Percentiles rank a stretch among this genome's conserved stretches.
phyloP scores from a whole-genome alignment of 2,329 filamentous ascomycete genomes.

The Thelonectria discophora region DNA sequence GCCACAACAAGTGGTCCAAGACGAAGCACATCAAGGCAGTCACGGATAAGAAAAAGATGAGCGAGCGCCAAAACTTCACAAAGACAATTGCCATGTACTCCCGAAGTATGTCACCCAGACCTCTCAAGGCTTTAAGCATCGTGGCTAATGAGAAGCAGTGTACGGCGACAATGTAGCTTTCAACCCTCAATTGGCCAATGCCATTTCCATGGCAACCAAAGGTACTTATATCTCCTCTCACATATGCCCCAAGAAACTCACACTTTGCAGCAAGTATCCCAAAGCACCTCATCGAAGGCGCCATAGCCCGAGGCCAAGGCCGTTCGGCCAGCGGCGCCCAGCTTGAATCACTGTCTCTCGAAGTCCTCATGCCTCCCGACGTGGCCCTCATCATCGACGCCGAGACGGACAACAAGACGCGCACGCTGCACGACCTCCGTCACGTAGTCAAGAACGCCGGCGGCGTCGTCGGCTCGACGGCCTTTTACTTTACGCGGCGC shows the following conservation, averaged over 20 bases:
- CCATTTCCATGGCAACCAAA: slow-evolving; percentile 82
- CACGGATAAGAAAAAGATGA: slow-evolving; percentile 81
- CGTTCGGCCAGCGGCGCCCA: slow-evolving; percentile 76
- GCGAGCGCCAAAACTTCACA: slow-evolving; percentile 71
- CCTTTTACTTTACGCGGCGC: slow-evolving; percentile 85
- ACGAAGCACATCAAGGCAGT: slow-evolving; percentile 95
- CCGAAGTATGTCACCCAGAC: slow-evolving; percentile 64
- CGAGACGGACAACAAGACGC: slow-evolving; percentile 82
- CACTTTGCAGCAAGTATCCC: slow-evolving; percentile 71
- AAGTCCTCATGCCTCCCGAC: slow-evolving; percentile 80
- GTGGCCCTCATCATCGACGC: slow-evolving; percentile 85
- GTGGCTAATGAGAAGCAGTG: slow-evolving; percentile 59
- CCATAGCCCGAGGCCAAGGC: slow-evolving; percentile 89
- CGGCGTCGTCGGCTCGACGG: slow-evolving; percentile 76
- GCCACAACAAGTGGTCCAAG: slow-evolving; percentile 95
- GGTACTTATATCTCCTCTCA: slow-evolving; percentile 49
- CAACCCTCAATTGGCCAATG: slow-evolving; percentile 79
- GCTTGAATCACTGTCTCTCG: slow-evolving; percentile 81
- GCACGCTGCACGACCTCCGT: slow-evolving; percentile 78
- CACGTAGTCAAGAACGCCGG: slow-evolving; percentile 74
- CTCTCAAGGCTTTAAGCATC: not conserved
- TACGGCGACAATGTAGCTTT: slow-evolving; percentile 76
- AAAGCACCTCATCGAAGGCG: slow-evolving; percentile 83
- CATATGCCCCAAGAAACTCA: slow-evolving; percentile 1
- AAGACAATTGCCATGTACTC: slow-evolving; percentile 79